Base-by-base conservation (phyloP, 2,329 filamentous ascomycete species). In the Aspergillus piperis region DNA sequence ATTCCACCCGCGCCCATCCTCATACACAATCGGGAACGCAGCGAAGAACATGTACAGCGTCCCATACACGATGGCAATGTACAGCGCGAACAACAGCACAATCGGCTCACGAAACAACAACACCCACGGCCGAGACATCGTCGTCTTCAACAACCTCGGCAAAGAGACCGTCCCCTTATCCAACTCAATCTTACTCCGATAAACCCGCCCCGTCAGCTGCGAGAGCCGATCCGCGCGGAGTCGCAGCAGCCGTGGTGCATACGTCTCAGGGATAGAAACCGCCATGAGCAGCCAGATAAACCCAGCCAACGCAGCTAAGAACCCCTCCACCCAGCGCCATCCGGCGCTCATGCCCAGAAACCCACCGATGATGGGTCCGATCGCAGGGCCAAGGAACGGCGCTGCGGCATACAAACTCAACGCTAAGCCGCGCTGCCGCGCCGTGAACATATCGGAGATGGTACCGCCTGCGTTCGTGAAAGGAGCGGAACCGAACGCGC, bases 1-100 rank as follows among this genome's bases (percentile, higher is more conserved):
- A 17, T 47, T 55, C 53, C 53, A 55, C 8, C 53, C 53, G 23
- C 53, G 53, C 17, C 36, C 27, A 10, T 55, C 53, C 11, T 55
- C 53, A 13, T 47, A 55, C 13, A 55, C 53, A 41, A 55, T 55
- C 8, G 53, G 53, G 25, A 55, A 55, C 8, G 53, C 53, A 2
- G 53, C 41, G 25, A 55, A 55, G 53, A 55, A 55, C 53, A 55
- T 55, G 25, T 55, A 55, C 11, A 55, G n/a, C 23, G 53, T 55
- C 23, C 53, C 53, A 11, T 55, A 55, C n/a, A 55, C 53, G 6
- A 55, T 55, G 6, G 53, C 53, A 25, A 55, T 47, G 27, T 55
- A 55, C 3, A 55, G 25, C 0, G 53, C 53, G 53, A 55, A 55
- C 25, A 55, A 41, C 15, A 55, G 27, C 5, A 55, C 53, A 27